Percentiles rank a stretch among this genome's conserved stretches.
Evolutionary conservation across 495 filamentous ascomycete genomes (phyloP).

Genomic region (Tuber aestivum): DNA sequence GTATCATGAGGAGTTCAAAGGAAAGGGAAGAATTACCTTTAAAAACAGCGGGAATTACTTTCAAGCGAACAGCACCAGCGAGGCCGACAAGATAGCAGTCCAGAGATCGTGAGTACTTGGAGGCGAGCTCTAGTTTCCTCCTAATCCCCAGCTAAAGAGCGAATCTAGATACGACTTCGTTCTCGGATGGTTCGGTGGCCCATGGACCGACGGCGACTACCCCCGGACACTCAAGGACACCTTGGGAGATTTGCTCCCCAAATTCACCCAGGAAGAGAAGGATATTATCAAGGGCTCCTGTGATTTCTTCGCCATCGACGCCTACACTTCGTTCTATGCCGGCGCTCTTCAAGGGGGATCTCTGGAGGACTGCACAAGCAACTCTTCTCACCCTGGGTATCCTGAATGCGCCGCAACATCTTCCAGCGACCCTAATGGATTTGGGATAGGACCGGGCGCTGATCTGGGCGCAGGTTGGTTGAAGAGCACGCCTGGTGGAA

Average conservation of each 20-base stretch:
- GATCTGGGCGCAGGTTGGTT: slow-evolving; percentile 47
- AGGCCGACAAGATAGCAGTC: slow-evolving; percentile 41
- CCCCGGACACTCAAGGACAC: slow-evolving; percentile 45
- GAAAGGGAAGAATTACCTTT: slow-evolving; percentile 44
- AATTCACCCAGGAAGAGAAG: slow-evolving; percentile 43
- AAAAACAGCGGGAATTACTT: slow-evolving; percentile 46
- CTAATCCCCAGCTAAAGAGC: slow-evolving; percentile 18
- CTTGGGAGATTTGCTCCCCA: slow-evolving; percentile 44
- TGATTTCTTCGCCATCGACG: slow-evolving; percentile 48
- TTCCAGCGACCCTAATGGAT: slow-evolving; percentile 39
- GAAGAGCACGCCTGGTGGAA: slow-evolving; percentile 45
- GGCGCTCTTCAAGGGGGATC: slow-evolving; percentile 33
- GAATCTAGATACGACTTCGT: slow-evolving; percentile 45
- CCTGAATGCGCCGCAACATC: slow-evolving; percentile 44
- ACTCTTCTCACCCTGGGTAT: slow-evolving; percentile 44
- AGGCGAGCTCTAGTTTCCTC: neutral
- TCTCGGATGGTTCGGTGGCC: slow-evolving; percentile 48
- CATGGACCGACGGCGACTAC: slow-evolving; percentile 48
- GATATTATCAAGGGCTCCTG: slow-evolving; percentile 47
- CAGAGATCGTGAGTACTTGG: slow-evolving; percentile 28
- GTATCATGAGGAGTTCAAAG: slow-evolving; percentile 47
- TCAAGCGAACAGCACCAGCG: slow-evolving; percentile 42
- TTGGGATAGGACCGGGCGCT: slow-evolving; percentile 45
- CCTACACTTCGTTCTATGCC: slow-evolving; percentile 43
- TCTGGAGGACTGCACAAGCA: slow-evolving; percentile 44